These are phyloP conservation scores for Hericium coralloides DNA, from an alignment of 768 basidiomycete genomes.

Conservation along the genomic window DNA sequence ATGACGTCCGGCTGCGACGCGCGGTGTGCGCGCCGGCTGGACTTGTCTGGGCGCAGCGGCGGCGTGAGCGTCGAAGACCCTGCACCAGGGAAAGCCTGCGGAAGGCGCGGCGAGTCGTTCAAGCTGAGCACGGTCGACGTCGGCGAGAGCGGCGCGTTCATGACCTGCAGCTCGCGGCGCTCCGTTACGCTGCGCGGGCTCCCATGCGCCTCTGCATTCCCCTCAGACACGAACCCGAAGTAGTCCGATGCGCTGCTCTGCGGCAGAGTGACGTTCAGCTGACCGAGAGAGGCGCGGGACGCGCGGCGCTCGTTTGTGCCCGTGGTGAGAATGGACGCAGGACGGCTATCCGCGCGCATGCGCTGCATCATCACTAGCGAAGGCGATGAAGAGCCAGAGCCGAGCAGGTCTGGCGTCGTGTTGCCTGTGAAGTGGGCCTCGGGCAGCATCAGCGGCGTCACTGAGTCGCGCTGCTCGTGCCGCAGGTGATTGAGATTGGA, in stretches of 20 bases:
- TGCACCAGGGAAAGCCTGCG: neutral
- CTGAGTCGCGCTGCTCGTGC: slow-evolving; percentile 1
- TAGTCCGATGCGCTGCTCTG: neutral
- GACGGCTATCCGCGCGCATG: neutral
- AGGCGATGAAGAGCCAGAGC: neutral
- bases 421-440: neutral
- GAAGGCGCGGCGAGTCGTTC: neutral
- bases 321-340: neutral
- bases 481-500: neutral
- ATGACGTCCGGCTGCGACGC: neutral
- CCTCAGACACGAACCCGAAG: neutral
- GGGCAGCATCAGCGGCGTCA: neutral
- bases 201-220: neutral
- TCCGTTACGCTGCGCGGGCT: neutral
- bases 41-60: neutral
- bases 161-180: slow-evolving; percentile 1
- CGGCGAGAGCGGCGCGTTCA: slow-evolving; percentile 4
- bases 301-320: neutral
- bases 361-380: neutral
- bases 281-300: neutral
- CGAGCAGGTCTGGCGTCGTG: neutral
- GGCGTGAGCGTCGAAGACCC: neutral
- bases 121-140: neutral
- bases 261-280: neutral
- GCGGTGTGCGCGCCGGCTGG: neutral